phyloP scores from a whole-genome alignment of 352 stramenopile species.

The Globisporangium spiculum region DNA sequence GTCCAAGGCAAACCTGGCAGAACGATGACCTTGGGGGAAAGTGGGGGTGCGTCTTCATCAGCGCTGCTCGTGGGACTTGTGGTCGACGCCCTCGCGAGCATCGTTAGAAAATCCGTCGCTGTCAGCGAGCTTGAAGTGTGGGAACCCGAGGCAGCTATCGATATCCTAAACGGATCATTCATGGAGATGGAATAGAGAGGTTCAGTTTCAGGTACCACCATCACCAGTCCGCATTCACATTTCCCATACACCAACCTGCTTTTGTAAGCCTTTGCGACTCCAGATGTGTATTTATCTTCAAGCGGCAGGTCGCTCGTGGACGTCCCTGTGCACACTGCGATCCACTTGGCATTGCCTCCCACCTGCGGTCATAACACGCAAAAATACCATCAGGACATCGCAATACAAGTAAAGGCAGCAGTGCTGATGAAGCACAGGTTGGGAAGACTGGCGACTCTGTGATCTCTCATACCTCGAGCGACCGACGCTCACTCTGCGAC shows the following conservation, averaged over 20 bases:
- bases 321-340: slow-evolving; percentile 59
- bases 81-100: slow-evolving; percentile 19
- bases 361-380: slow-evolving; percentile 4
- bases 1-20: slow-evolving; percentile 6
- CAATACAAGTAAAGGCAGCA: background rate
- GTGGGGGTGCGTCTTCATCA: slow-evolving; percentile 3
- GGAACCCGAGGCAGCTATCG: slow-evolving; percentile 22
- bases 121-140: slow-evolving; percentile 29
- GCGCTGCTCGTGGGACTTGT: slow-evolving; percentile 6
- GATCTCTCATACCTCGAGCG: slow-evolving; percentile 37
- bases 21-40: background rate
- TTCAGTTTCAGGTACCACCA: background rate
- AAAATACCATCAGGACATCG: background rate
- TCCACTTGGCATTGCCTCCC: slow-evolving; percentile 84
- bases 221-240: background rate
- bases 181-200: background rate
- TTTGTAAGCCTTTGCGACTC: slow-evolving; percentile 61
- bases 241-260: slow-evolving; percentile 23
- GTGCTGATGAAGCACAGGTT: background rate
- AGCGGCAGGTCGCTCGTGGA: slow-evolving; percentile 39
- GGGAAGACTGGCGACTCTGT: background rate
- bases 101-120: slow-evolving; percentile 47
- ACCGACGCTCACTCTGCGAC: slow-evolving; percentile 43
- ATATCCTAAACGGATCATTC: slow-evolving; percentile 25
- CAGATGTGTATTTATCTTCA: slow-evolving; percentile 63